Evolutionary conservation across 345 rosid genomes (phyloP).

Genomic region (Cardiospermum halicacabum): DNA sequence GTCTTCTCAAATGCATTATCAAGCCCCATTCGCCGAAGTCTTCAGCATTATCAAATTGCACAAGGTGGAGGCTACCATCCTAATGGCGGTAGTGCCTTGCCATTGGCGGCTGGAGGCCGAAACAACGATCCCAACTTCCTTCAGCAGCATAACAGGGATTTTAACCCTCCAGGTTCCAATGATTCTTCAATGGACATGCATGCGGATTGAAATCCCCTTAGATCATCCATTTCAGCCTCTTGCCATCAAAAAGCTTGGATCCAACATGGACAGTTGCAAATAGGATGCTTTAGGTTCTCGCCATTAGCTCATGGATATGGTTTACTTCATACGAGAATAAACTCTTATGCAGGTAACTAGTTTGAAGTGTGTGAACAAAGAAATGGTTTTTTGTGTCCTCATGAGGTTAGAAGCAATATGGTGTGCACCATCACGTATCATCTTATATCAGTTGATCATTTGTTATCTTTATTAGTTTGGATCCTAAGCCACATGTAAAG

Average conservation of each 20-base stretch:
- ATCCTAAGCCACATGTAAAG: constrained; percentile 20
- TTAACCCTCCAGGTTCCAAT: constrained; percentile 55
- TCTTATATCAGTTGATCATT: constrained; percentile 12
- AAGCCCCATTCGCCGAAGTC: constrained; percentile 67
- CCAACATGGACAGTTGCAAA: constrained; percentile 6
- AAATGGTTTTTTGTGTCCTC: constrained; percentile 22
- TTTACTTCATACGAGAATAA: constrained; percentile 28
- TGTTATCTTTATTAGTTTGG: constrained; percentile 9
- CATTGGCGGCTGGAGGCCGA: constrained; percentile 38
- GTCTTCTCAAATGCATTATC: constrained; percentile 86
- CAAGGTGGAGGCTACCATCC: constrained; percentile 66
- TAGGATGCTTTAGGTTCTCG: constrained; percentile 10
- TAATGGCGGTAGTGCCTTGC: constrained; percentile 33
- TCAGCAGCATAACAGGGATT: constrained; percentile 57
- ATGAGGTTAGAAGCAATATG: constrained; percentile 16
- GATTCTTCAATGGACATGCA: constrained; percentile 92
- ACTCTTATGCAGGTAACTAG: constrained; percentile 21
- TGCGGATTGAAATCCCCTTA: constrained; percentile 39
- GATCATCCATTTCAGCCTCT: constrained; percentile 10
- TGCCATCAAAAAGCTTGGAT: constrained; percentile 12
- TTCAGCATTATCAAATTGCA: constrained; percentile 60
- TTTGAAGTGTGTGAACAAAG: constrained; percentile 31
- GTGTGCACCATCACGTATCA: constrained; percentile 18
- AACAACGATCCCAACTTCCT: constrained; percentile 32
- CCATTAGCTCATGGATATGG: constrained; percentile 19